Percentiles rank a stretch among this genome's conserved stretches.
These are phyloP conservation scores for Hyphopichia buzzinii DNA, from an alignment of 1,139 yeast genomes.

Conservation along the genomic window DNA sequence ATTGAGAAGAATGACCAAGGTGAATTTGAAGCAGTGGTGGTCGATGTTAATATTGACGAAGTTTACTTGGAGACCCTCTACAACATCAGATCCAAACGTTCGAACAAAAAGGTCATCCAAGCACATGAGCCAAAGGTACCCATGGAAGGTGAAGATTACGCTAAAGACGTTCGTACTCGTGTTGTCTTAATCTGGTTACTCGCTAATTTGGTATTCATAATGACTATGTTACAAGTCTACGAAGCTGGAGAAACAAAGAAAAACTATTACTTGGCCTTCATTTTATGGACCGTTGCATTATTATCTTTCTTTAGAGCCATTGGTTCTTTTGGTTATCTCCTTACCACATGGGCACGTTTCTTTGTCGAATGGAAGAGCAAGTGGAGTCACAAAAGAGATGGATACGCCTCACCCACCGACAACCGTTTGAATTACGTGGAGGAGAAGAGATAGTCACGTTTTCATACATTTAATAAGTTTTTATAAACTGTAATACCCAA, in stretches of 20 bases:
- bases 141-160: constrained; percentile 79
- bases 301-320: constrained; percentile 75
- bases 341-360: constrained; percentile 39
- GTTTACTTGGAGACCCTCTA: constrained; percentile 76
- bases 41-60: constrained; percentile 87
- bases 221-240: constrained; percentile 85
- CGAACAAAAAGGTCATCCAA: constrained; percentile 51
- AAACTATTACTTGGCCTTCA: constrained; percentile 77
- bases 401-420: constrained; percentile 35
- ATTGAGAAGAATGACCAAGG: constrained; percentile 49
- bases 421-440: constrained; percentile 29
- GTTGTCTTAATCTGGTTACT: constrained; percentile 93
- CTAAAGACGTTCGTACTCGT: constrained; percentile 88
- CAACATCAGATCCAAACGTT: constrained; percentile 71
- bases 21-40: constrained; percentile 87
- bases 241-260: constrained; percentile 52
- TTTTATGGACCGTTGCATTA: constrained; percentile 87
- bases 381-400: constrained; percentile 41
- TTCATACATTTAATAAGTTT: too few relatives aligned
- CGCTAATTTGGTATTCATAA: constrained; percentile 70
- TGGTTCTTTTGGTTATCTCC: constrained; percentile 71
- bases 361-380: constrained; percentile 42
- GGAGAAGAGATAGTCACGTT: neutral
- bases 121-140: constrained; percentile 38
- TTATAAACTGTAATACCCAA: too few relatives aligned